phyloP scores from a whole-genome alignment of 164 flowering plant species.

The Sedum album region DNA sequence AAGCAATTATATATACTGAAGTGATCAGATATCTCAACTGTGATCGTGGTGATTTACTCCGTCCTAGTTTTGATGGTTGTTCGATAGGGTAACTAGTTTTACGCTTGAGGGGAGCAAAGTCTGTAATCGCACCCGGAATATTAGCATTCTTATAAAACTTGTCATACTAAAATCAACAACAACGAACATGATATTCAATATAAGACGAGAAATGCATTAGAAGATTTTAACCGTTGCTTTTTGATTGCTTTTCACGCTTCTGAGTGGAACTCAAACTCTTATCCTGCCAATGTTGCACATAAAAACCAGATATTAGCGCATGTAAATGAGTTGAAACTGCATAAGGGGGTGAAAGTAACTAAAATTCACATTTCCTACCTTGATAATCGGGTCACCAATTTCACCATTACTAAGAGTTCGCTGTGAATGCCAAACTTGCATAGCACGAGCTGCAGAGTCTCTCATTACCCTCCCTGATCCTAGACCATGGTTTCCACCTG shows the following conservation, averaged over 20 bases:
- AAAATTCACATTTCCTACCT: conserved; percentile 27
- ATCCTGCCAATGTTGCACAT: conserved; percentile 34
- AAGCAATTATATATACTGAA: background rate
- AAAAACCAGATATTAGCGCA: background rate
- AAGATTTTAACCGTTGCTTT: conserved; percentile 46
- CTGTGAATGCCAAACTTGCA: conserved; percentile 95
- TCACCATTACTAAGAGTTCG: conserved; percentile 80
- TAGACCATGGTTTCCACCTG: conserved; percentile 34
- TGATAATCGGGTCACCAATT: conserved; percentile 69
- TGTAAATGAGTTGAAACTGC: background rate
- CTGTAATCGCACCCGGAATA: background rate
- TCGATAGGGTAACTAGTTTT: conserved; percentile 50
- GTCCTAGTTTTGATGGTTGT: conserved; percentile 47
- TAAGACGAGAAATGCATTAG: background rate
- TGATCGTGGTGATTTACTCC: conserved; percentile 44
- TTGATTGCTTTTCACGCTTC: conserved; percentile 77
- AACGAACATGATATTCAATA: background rate
- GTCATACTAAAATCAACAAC: background rate
- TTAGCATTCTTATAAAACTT: background rate
- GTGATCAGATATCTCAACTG: conserved; percentile 43
- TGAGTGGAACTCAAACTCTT: conserved; percentile 34
- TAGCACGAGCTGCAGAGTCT: conserved; percentile 96
- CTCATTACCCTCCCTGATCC: conserved; percentile 79
- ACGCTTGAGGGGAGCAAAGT: conserved; percentile 59
- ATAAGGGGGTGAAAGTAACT: background rate